Percentiles rank a stretch among this genome's conserved stretches.
Conservation (phyloP, 345 rosid genomes). For the Alliaria petiolata region DNA sequence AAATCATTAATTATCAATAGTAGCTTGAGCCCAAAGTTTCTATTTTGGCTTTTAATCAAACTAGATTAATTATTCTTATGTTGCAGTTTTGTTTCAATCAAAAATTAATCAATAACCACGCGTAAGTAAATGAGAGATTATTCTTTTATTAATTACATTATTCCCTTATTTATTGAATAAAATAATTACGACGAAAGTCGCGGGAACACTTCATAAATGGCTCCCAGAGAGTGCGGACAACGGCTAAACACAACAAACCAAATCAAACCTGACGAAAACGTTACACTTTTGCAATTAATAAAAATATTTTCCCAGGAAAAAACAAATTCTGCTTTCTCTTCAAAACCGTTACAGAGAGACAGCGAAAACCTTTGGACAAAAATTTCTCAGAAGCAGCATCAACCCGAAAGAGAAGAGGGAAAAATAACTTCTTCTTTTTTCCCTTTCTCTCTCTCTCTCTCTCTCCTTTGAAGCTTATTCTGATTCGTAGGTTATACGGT, state of each 20-base stretch:
- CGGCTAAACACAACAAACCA: slow-evolving; percentile 11
- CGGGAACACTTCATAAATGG: slow-evolving; percentile 38
- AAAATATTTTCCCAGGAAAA: no score
- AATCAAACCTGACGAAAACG: slow-evolving; percentile 2
- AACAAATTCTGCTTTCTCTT: background rate
- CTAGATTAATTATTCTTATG: no score
- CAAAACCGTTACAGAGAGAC: slow-evolving; percentile 30
- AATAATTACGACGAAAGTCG: slow-evolving; percentile 34
- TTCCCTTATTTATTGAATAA: background rate
- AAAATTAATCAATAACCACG: no score
- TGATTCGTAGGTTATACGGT: slow-evolving; percentile 10
- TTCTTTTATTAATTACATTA: background rate
- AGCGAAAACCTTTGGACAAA: slow-evolving; percentile 3
- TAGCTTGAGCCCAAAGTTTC: no score
- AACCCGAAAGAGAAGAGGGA: background rate
- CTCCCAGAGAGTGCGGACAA: slow-evolving; percentile 35
- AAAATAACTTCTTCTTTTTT: background rate
- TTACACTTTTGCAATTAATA: background rate
- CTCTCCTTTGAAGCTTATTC: slow-evolving; percentile 5
- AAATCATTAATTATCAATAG: no score
- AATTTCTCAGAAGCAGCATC: background rate
- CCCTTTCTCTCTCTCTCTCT: no score
- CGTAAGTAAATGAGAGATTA: no score
- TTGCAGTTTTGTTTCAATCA: no score
- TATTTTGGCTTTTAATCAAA: no score